Base-by-base conservation (phyloP, 2,329 filamentous ascomycete species). In the Fusarium subglutinans region DNA sequence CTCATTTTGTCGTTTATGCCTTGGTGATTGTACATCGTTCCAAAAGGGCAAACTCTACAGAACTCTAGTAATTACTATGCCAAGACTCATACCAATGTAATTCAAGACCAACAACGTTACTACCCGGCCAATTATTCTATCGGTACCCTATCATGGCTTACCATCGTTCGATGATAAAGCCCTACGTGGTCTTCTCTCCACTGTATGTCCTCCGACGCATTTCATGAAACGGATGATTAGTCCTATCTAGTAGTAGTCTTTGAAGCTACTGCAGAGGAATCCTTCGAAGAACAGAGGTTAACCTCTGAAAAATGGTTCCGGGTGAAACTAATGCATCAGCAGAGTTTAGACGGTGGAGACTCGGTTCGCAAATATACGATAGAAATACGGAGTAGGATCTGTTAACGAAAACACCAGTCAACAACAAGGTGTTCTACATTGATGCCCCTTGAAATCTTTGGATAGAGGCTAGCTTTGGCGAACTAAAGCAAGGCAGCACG, bases 391-490 rank as follows among this genome's bases (percentile, higher is more conserved):
- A 24, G 24, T 37, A 11, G 17, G 22, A 9, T 15, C 4, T 8
- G 3, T 35, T 14, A 8, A 37, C 30, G n/a, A 35, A 51, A 51
- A 26, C 4, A 8, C 10, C 10, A 30, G 45, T 48, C 14, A 48
- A 30, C 10, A 17, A 1, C 14, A 7, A 17, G 45, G 26, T n/a
- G 14, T n/a, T 11, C 3, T 2, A 5, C 5, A 3, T 4, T 8
- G 10, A n/a, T n/a, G 14, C 6, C 5, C 43, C 6, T 44, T 44
- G n/a, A 5, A 8, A 11, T 44, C 2, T 8, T 13, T 47, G 6
- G 0, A 47, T 22, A 8, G 24, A 28, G 9, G 10, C 8, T n/a
- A 12, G n/a, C 17, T 20, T 35, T 17, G n/a, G 22, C n/a, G 11
- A 37, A 20, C n/a, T 22, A 26, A 20, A 14, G 6, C 6, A 20